phyloP scores from a whole-genome alignment of 495 filamentous ascomycete genomes.

The Aspergillus conjunctus region DNA sequence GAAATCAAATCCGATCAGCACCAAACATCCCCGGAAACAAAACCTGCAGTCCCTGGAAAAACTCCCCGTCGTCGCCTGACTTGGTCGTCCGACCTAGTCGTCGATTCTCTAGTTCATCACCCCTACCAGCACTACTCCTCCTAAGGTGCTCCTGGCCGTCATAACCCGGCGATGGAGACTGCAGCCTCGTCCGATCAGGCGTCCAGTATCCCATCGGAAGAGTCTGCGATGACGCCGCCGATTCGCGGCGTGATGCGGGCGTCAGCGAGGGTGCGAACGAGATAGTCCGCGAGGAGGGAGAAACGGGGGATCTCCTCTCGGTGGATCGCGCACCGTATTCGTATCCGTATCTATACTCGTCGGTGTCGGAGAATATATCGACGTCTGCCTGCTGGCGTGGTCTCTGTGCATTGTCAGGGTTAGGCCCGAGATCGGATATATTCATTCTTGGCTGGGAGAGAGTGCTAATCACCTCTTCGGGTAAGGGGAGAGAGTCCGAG shows the following conservation, averaged over 20 bases:
- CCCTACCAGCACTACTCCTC: neutral
- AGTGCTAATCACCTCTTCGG: neutral
- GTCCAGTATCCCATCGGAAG: neutral
- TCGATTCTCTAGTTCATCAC: neutral
- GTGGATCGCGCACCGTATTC: too few species aligned
- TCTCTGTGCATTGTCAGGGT: too few species aligned
- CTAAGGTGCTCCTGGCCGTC: neutral
- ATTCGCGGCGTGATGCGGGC: neutral
- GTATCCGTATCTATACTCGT: too few species aligned
- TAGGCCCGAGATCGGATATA: too few species aligned
- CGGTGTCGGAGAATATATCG: too few species aligned
- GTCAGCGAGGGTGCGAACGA: neutral
- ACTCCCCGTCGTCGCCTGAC: neutral
- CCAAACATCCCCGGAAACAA: neutral
- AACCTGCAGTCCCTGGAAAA: conserved; percentile 1
- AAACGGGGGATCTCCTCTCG: too few species aligned
- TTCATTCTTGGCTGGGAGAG: neutral
- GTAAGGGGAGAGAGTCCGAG: too few species aligned
- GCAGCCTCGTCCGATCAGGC: neutral
- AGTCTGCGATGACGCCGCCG: neutral
- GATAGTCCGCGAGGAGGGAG: neutral
- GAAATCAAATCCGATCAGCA: too few species aligned
- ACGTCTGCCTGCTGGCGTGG: too few species aligned
- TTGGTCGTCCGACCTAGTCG: neutral
- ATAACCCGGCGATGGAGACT: neutral